phyloP scores from a whole-genome alignment of 805 yeast species.

The Metschnikowia bowlesiae region DNA sequence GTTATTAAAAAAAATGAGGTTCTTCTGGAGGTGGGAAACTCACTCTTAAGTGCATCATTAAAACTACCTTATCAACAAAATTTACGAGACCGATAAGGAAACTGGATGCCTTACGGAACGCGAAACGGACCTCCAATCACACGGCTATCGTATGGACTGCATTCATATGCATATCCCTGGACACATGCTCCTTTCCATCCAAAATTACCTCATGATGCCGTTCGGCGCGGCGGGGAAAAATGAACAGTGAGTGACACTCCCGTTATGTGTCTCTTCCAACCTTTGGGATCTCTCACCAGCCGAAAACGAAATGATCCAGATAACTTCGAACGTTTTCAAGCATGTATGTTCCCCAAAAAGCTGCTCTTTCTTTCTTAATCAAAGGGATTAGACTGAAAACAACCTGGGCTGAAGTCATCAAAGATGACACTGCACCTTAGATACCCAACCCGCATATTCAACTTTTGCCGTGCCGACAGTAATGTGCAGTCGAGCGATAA shows the following conservation, averaged over 20 bases:
- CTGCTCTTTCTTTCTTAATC: background rate
- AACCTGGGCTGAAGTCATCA: background rate
- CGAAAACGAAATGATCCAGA: too few relatives aligned
- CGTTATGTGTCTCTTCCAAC: too few relatives aligned
- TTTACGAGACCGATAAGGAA: conserved; percentile 2
- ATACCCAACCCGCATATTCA: background rate
- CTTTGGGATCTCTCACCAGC: too few relatives aligned
- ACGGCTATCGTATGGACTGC: conserved; percentile 2
- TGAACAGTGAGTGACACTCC: too few relatives aligned
- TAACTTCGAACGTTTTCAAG: too few relatives aligned
- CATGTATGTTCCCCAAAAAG: too few relatives aligned
- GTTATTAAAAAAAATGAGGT: background rate
- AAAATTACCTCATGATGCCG: background rate
- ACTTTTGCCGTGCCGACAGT: background rate
- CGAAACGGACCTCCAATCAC: background rate
- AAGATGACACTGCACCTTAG: background rate
- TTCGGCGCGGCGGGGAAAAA: background rate
- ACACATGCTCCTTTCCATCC: background rate
- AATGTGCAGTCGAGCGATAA: background rate
- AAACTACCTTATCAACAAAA: conserved; percentile 1
- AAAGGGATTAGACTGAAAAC: background rate
- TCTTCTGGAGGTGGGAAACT: background rate
- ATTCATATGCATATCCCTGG: background rate
- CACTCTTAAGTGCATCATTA: background rate
- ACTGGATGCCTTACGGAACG: background rate